Percentiles rank a stretch among this genome's conserved stretches.
These are phyloP conservation scores for Vitis vinifera DNA, from an alignment of 164 flowering plant species.

Conservation along the genomic window ASM3070453v1 NC_081823.1:6595001-6595500, in stretches of 20 bases:
- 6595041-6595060: too few relatives aligned
- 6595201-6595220: conserved; percentile 61
- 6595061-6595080: background rate
- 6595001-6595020: too few relatives aligned
- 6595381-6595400: too few relatives aligned
- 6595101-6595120: background rate
- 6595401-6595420: too few relatives aligned
- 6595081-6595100: background rate
- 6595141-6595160: conserved; percentile 52
- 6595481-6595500: too few relatives aligned
- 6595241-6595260: background rate
- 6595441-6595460: too few relatives aligned
- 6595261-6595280: conserved; percentile 41
- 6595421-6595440: too few relatives aligned
- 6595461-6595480: too few relatives aligned
- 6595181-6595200: conserved; percentile 94
- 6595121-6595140: conserved; percentile 22
- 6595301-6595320: conserved; percentile 85
- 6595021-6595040: too few relatives aligned
- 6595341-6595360: conserved; percentile 85
- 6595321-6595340: conserved; percentile 99
- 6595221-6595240: background rate
- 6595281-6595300: conserved; percentile 93
- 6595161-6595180: conserved; percentile 96
- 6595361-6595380: background rate